These are phyloP conservation scores for Tulasnella sp. DNA, from an alignment of 768 basidiomycete genomes.

Conservation along the genomic window DNA sequence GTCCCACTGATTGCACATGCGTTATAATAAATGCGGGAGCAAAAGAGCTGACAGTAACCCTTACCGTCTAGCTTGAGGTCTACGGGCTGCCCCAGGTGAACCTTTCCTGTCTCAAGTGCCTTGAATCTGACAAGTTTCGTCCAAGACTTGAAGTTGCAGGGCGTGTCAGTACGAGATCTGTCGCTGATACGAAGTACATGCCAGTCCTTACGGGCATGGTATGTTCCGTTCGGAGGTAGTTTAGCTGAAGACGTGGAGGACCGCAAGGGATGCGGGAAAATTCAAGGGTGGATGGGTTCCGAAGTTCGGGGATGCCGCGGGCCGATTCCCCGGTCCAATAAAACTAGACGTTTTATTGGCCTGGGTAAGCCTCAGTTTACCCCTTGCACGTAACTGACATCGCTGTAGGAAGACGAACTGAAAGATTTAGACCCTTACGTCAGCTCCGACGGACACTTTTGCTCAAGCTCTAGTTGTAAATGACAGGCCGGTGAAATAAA, in stretches of 20 bases:
- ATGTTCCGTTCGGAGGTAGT: neutral
- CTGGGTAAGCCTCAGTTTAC: too few relatives aligned
- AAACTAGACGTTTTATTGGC: too few relatives aligned
- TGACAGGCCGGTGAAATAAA: too few relatives aligned
- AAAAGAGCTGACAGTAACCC: neutral
- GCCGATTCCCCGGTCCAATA: too few relatives aligned
- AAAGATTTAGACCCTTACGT: too few relatives aligned
- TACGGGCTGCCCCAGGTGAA: constrained; percentile 71
- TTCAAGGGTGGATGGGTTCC: too few relatives aligned
- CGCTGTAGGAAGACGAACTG: too few relatives aligned
- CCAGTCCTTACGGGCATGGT: neutral
- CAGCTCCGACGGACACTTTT: too few relatives aligned
- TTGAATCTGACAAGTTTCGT: constrained; percentile 72
- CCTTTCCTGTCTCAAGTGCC: constrained; percentile 56
- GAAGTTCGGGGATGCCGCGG: too few relatives aligned
- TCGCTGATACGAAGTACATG: neutral
- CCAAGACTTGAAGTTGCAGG: constrained; percentile 48
- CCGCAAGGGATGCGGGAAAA: neutral
- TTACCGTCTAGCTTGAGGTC: constrained; percentile 54
- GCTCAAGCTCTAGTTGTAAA: too few relatives aligned
- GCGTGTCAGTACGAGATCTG: too few relatives aligned
- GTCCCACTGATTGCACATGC: constrained; percentile 31
- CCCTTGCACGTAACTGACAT: too few relatives aligned
- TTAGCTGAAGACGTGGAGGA: neutral
- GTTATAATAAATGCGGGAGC: neutral